Base-by-base conservation (phyloP, 768 basidiomycete species). In the Mycena filopes region DNA sequence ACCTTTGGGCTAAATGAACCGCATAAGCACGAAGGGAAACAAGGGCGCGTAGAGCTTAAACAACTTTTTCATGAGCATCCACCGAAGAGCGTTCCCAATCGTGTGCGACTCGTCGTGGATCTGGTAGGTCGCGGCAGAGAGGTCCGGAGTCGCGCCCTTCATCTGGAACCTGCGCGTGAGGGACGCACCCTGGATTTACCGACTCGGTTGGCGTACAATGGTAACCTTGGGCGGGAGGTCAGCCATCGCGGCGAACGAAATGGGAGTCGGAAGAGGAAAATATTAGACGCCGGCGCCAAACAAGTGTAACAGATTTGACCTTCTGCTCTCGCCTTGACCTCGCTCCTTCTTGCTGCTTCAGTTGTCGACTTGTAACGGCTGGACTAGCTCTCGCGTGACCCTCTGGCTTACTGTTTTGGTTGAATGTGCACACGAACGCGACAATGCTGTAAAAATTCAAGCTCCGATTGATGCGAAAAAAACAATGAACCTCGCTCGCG, bases 1-100 rank as follows among this genome's bases (percentile, higher is more conserved):
- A 98, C 97, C 71, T 94, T 95, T 8, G 97, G 94, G 75, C 97
- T 98, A 50, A 51, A 65, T 28, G 55, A 43, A 40, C 40, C 42
- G 43, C 13, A 41, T 61, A 21, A 29, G 38, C 65, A 15, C 36
- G 36, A 36, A 36, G 36, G 9, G 12, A 9, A 36, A 11, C 11
- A 50, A 72, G 62, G 33, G 45, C n/a, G 10, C 33, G 41, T n/a
- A 31, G 23, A 29, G 5, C 16, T 58, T 33, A 46, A 20, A 40
- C 28, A 3, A 99, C 98, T 99, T 97, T 82, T 98, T 98, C 97
- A 99, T 99, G 63, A 99, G 76, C 91, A 99, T 99, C 96, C 96
- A 99, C 38, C 97, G 81, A 41, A 99, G 83, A 0, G 95, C 86
- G 71, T 99, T 99, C 7, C 98, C 98, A 28, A 99, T 87, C 1